Base-by-base conservation (phyloP, 2,329 filamentous ascomycete species). In the Coniochaeta prunicola region DNA sequence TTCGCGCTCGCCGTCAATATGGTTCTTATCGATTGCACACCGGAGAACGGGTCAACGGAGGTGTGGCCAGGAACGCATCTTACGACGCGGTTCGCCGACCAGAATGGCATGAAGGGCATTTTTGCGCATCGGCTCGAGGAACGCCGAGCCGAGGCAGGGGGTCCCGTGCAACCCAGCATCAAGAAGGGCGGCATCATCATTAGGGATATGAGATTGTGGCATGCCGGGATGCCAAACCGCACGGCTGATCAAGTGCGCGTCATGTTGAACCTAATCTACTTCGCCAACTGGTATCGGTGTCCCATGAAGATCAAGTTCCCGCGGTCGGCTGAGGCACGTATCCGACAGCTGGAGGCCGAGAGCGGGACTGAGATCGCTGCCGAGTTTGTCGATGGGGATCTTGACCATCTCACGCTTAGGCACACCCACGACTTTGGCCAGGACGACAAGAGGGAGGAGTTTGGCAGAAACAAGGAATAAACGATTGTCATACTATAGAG, bases 221-320 rank as follows among this genome's bases (percentile, higher is more conserved):
- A 88, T 66, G 83, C 82, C 0, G 84, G 84, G 0, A 84, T 85
- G 79, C 83, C 83, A 1, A 87, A 87, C 63, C 65, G 69, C 40
- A 80, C 77, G 1, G 36, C 36, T 9, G 68, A 75, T 5, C 70
- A 77, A 6, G 75, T 79, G n/a, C 70, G 83, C 26, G 76, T 85
- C 21, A 85, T 86, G 83, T 68, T 86, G n/a, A 81, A 81, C 34
- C 77, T 82, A 73, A 82, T 84, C 50, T 80, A 83, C 66, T 85
- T 85, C 64, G 80, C 82, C 0, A 76, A 75, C 0, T 83, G 80
- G 80, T 83, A 84, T 57, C 68, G 76, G 1, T 38, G 3, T n/a
- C 36, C 36, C 3, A 38, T 38, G 36, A 38, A 38, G 36, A 56
- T 56, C 31, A 42, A 58, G 56, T 61, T 59, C 24, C 42, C 60